Conservation (phyloP, 2,329 filamentous ascomycete genomes). For the Setomelanomma holmii region DNA sequence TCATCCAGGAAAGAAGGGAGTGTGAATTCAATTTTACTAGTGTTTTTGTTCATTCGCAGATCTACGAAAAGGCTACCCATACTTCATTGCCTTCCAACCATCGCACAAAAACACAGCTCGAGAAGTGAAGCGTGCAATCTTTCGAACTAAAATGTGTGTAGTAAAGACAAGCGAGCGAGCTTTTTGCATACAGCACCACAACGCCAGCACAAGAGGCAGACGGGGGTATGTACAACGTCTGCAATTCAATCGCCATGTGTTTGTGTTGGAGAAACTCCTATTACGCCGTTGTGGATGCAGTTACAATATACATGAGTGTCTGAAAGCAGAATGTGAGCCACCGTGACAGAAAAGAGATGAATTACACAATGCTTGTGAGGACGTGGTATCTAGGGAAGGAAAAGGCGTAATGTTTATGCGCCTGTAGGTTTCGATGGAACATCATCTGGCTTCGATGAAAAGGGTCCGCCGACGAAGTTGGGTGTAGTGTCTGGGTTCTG, state of each 20-base stretch:
- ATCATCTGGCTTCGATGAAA: conserved; percentile 24
- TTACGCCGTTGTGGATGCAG: not conserved
- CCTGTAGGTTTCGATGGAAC: not conserved
- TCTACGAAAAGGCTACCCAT: no score
- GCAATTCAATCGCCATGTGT: not conserved
- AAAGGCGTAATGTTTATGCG: not conserved
- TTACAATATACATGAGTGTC: not conserved
- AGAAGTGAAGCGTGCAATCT: not conserved
- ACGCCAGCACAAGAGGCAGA: not conserved
- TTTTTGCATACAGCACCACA: not conserved
- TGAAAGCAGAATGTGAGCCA: not conserved
- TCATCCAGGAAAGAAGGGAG: no score
- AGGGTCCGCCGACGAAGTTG: conserved; percentile 52
- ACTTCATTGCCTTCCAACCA: not conserved
- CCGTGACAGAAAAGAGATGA: not conserved
- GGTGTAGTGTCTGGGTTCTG: conserved; percentile 55
- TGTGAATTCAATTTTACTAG: no score
- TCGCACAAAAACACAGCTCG: not conserved
- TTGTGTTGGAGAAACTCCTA: not conserved
- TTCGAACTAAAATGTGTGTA: not conserved
- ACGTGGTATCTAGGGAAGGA: not conserved
- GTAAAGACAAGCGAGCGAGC: not conserved
- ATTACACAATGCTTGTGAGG: not conserved
- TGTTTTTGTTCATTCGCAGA: no score
- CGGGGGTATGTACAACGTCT: not conserved